Evolutionary conservation across 345 rosid species (phyloP), one percentile per base, ranked within the genome.

Genomic region (Aquilaria malaccensis): DNA sequence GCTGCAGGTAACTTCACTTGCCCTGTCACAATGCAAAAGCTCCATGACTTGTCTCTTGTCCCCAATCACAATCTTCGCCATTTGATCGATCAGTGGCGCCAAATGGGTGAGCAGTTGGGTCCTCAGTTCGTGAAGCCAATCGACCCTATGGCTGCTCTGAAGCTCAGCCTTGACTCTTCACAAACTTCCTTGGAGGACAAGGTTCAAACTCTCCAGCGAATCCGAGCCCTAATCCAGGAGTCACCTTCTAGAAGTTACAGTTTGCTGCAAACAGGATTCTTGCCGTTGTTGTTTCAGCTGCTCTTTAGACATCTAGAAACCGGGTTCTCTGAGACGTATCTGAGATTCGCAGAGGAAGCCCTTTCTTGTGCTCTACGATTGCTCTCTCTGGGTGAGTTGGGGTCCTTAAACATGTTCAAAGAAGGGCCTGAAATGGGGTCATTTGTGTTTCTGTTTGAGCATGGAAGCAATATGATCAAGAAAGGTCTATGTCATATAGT

Each of bases 21-120:
- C 64, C 91, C 91, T 33, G 83, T 85, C 37, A 85, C 91, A 79
- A 85, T 85, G 91, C 88, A 83, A 77, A 80, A 65, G 64, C 88
- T 85, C 52, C 80, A 77, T 11, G 84, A 85, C 70, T 67, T 66
- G 32, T 67, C 86, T 70, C 3, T 85, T 12, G 80, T 85, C 67
- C 91, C 91, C 7, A 85, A 85, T 67, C 81, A 80, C 69, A 81
- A 82, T 43, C 88, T 85, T 63, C 82, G 77, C 13, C 84, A 83
- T 62, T 68, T 85, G 71, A 84, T 84, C 53, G 65, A 81, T 50
- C 83, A 76, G 52, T 85, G 91, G 91, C 69, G 67, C 30, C 73
- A 59, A 30, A 64, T 65, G 66, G 74, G 62, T 67, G 64, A 65
- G n/a, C 68, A 63, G 11, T 55, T 71, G 1, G 76, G 68, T 54